Percentiles rank a stretch among this genome's conserved stretches.
These are phyloP conservation scores for Capronia epimyces DNA, from an alignment of 2,329 filamentous ascomycete genomes.

Conservation along the genomic window DNA sequence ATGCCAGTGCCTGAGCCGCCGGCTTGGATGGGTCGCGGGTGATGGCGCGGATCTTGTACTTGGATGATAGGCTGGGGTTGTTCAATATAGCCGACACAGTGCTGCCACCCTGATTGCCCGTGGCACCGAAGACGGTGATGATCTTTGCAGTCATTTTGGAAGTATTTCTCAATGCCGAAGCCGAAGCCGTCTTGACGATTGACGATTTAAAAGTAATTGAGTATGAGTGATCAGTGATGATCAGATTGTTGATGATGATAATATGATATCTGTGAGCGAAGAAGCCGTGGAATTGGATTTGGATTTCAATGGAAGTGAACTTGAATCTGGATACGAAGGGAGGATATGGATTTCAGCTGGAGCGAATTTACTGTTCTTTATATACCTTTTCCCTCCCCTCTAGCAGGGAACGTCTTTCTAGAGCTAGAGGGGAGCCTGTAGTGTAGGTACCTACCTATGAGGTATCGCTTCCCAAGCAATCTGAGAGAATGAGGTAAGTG, in stretches of 20 bases:
- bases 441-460: neutral
- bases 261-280: too few species aligned
- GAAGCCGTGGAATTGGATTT: too few species aligned
- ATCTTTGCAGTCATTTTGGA: slow-evolving; percentile 30
- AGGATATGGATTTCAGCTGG: neutral
- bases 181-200: slow-evolving; percentile 4
- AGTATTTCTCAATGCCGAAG: neutral
- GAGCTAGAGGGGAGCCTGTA: neutral
- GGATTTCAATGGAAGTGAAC: too few species aligned
- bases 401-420: too few species aligned
- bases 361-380: neutral
- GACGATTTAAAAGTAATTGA: neutral
- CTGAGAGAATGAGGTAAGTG: slow-evolving; percentile 11
- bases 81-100: slow-evolving; percentile 44
- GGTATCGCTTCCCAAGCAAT: neutral
- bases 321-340: too few species aligned
- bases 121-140: slow-evolving; percentile 49
- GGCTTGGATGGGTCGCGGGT: slow-evolving; percentile 43
- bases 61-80: slow-evolving; percentile 41
- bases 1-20: slow-evolving; percentile 30
- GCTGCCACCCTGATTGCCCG: slow-evolving; percentile 49
- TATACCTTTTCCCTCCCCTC: too few species aligned
- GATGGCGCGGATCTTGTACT: slow-evolving; percentile 48
- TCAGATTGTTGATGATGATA: too few species aligned
- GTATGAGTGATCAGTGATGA: neutral